Conservation (phyloP, 2,329 filamentous ascomycete species). For the Alternaria dauci region DNA sequence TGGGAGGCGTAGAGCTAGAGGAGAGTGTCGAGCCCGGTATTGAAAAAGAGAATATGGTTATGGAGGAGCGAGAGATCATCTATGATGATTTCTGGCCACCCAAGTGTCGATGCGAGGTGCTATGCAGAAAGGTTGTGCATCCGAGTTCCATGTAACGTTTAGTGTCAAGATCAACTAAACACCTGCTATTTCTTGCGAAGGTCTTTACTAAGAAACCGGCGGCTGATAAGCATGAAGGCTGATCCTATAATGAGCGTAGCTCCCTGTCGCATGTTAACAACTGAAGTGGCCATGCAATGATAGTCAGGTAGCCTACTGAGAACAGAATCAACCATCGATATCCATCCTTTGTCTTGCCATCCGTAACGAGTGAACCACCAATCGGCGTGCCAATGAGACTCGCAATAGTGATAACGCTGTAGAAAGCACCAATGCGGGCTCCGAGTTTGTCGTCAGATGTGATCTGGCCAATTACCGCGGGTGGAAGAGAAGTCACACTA, state of each 20-base stretch:
- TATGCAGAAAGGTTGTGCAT: constrained; percentile 6
- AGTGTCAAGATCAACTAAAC: not conserved
- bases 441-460: constrained; percentile 75
- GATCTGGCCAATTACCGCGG: constrained; percentile 74
- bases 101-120: constrained; percentile 22
- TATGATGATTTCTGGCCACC: constrained; percentile 23
- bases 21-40: constrained; percentile 7
- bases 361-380: constrained; percentile 58
- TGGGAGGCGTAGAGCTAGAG: constrained; percentile 27
- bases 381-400: constrained; percentile 74
- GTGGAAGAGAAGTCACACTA: constrained; percentile 69
- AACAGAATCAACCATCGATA: constrained; percentile 39
- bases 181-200: constrained; percentile 24
- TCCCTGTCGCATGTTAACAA: constrained; percentile 18
- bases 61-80: not conserved
- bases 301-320: constrained; percentile 24
- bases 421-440: constrained; percentile 70
- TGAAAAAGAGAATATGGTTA: not conserved
- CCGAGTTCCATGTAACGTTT: not conserved
- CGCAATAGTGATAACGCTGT: constrained; percentile 68
- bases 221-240: constrained; percentile 32
- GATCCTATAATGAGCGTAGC: constrained; percentile 25
- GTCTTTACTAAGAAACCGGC: constrained; percentile 23
- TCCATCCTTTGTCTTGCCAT: constrained; percentile 26
- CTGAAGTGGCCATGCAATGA: not conserved